A percentile compares a stretch with the other conserved stretches of the same genome.
These are phyloP conservation scores for Ophiostoma novo-ulmi DNA, from an alignment of 2,329 filamentous ascomycete genomes.

Conservation along the genomic window DNA sequence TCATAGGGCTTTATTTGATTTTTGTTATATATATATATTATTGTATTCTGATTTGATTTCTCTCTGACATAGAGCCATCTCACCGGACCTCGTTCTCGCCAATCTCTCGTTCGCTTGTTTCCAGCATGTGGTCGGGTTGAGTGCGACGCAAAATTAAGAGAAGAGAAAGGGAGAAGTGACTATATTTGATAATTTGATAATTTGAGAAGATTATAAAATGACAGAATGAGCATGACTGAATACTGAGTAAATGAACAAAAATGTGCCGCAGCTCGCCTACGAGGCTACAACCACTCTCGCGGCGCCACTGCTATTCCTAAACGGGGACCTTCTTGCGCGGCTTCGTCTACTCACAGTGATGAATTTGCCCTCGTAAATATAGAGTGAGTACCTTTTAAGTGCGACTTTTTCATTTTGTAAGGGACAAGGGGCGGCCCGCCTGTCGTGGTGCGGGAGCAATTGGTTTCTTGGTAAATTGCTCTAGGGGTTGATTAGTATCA, in stretches of 20 bases:
- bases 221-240: no score
- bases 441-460: not conserved
- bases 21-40: not conserved
- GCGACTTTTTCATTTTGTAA: not conserved
- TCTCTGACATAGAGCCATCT: no score
- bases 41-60: not conserved
- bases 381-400: not conserved
- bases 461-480: not conserved
- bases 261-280: not conserved
- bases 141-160: no score
- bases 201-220: no score
- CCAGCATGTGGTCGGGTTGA: no score
- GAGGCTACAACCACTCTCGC: not conserved
- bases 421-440: not conserved
- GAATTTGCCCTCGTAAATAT: no score
- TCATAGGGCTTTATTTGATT: not conserved
- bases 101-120: no score
- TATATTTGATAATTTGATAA: no score
- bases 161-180: no score
- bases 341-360: no score
- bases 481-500: no score
- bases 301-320: constrained; percentile 12
- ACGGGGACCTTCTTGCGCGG: constrained; percentile 9
- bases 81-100: no score
- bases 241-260: not conserved